These are phyloP conservation scores for Aureobasidium sp. DNA, from an alignment of 2,329 filamentous ascomycete species.

Conservation along the genomic window DNA sequence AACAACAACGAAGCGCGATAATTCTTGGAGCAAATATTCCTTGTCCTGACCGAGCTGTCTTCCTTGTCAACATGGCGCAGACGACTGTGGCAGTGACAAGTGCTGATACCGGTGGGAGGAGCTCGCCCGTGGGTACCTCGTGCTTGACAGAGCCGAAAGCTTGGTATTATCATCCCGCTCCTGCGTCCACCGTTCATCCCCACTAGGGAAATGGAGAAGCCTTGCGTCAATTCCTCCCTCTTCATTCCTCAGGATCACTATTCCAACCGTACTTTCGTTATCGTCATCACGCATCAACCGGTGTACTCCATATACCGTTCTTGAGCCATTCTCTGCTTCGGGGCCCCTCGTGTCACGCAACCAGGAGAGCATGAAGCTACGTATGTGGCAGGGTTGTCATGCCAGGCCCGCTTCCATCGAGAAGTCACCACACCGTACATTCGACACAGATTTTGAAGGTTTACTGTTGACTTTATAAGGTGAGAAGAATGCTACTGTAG, in stretches of 20 bases:
- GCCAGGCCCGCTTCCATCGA: background rate
- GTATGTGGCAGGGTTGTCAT: background rate
- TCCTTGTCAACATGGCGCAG: background rate
- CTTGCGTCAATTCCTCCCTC: background rate
- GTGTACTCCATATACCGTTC: background rate
- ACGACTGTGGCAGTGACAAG: background rate
- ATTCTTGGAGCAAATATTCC: background rate
- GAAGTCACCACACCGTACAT: background rate
- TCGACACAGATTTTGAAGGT: background rate
- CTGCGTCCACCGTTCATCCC: background rate
- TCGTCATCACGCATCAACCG: constrained; percentile 6
- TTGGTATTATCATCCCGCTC: background rate
- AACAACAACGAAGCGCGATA: background rate
- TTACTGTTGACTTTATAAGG: background rate
- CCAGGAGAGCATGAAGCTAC: background rate
- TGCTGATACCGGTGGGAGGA: background rate
- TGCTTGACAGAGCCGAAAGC: constrained; percentile 6
- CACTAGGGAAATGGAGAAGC: constrained; percentile 3
- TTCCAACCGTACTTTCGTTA: background rate
- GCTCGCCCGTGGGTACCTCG: background rate
- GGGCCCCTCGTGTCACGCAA: background rate
- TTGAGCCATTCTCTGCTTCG: constrained; percentile 5
- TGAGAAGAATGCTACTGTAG: background rate
- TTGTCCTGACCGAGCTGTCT: background rate
- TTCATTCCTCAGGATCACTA: background rate